phyloP scores from a whole-genome alignment of 148 eudicot species.

The Chenopodium berlandieri region DNA sequence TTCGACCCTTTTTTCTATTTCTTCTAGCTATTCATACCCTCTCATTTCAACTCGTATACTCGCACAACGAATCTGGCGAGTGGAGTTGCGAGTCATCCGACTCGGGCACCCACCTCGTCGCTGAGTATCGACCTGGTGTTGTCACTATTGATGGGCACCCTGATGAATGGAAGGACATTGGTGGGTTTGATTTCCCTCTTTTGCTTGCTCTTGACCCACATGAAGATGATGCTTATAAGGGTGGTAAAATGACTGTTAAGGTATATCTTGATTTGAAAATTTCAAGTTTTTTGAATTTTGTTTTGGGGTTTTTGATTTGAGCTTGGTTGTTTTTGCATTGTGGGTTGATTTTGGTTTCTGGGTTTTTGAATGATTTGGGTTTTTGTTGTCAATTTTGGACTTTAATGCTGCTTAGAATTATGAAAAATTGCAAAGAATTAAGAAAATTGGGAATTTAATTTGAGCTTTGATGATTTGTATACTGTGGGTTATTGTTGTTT shows the following conservation, averaged over 20 bases:
- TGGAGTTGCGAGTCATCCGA: constrained; percentile 72
- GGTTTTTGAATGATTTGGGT: neutral
- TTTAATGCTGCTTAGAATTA: neutral
- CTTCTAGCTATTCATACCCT: neutral
- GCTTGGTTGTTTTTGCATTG: neutral
- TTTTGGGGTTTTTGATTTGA: neutral
- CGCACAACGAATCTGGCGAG: constrained; percentile 81
- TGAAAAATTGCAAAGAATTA: neutral
- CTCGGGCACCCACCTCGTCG: constrained; percentile 45
- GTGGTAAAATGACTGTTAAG: constrained; percentile 77
- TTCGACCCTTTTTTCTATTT: constrained; percentile 13
- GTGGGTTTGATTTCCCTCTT: constrained; percentile 64
- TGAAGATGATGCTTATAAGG: constrained; percentile 57
- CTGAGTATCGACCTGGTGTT: constrained; percentile 66
- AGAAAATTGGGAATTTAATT: neutral
- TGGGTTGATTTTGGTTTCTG: neutral
- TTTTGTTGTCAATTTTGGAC: neutral
- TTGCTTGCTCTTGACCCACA: constrained; percentile 92
- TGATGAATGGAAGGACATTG: constrained; percentile 62
- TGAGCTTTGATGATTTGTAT: neutral
- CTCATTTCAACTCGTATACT: constrained; percentile 22
- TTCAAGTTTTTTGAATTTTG: neutral
- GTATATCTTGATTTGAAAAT: constrained; percentile 20
- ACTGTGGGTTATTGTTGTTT: neutral
- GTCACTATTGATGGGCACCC: constrained; percentile 76